Evolutionary conservation across 148 eudicot species (phyloP), one percentile per base, ranked within the genome.

Genomic region (Simmondsia chinensis): DNA sequence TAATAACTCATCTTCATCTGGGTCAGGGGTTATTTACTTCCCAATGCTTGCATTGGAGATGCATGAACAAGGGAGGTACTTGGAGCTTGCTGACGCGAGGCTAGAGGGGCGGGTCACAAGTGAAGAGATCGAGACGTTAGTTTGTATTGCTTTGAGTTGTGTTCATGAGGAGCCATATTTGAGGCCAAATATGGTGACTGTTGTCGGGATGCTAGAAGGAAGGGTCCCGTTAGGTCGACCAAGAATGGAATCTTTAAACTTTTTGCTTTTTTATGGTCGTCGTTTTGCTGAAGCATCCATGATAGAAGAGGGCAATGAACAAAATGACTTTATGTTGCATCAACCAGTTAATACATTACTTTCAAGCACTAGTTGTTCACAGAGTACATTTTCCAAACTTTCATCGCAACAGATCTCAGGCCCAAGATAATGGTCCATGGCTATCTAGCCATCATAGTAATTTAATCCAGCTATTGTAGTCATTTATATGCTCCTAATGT

Each of bases 161-260:
- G 83, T 75, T 23, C 82, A 81, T 4, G 89, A 85, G 64, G 95
- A 81, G 50, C 95, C 95, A 6, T 26, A 40, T 0, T 18, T 68
- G 42, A 75, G 91, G 57, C 95, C 91, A 11, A 81, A 19, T 27
- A 86, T 86, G 91, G 70, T 55, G 12, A 73, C 26, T 15, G 63
- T 86, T 24, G 83, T 75, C 16, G 77, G 72, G 35, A 81, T 85
- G 91, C 57, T 85, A 56, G 91, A 85, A 62, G 86, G 80, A 0
- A 65, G 59, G 58, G 36, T 69, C 21, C 65, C 79, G 6, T 18
- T 65, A 52, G 52, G 65, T 20, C 49, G 48, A 28, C 91, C 87
- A 0, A 59, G 69, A 43, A 18, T 65, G 28, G 86, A 75, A 46
- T 70, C 72, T 4, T 48, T 86, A 37, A 73, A 75, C 24, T 86